Percentiles rank a stretch among this genome's conserved stretches.
phyloP scores from a whole-genome alignment of 306 rosid genomes.

The Fragaria vesca region DNA sequence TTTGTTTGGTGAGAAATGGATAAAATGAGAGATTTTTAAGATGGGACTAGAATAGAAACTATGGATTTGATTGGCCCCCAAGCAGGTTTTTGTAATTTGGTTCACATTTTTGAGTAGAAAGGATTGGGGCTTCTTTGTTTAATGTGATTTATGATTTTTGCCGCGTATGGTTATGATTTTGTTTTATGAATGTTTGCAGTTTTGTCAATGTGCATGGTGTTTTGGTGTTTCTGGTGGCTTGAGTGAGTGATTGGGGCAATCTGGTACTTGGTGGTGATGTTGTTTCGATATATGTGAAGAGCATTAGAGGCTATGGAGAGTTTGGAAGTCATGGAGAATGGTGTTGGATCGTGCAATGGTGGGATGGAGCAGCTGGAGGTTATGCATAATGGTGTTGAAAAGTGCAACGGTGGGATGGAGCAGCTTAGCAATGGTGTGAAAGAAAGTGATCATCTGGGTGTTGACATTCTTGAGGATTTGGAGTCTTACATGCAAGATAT shows the following conservation, averaged over 20 bases:
- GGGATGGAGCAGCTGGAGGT: background rate
- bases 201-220: background rate
- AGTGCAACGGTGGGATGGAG: constrained; percentile 16
- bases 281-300: constrained; percentile 7
- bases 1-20: constrained; percentile 21
- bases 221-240: background rate
- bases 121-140: background rate
- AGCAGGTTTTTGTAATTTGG: background rate
- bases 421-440: constrained; percentile 27
- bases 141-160: background rate
- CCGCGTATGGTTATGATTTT: background rate
- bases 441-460: constrained; percentile 43
- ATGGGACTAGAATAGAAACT: background rate
- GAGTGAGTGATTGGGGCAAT: background rate
- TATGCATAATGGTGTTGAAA: constrained; percentile 5
- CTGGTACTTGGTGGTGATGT: constrained; percentile 14
- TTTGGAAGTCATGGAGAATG: constrained; percentile 33
- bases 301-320: constrained; percentile 33
- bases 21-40: constrained; percentile 4
- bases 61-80: background rate
- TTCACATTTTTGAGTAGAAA: background rate
- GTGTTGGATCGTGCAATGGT: constrained; percentile 15
- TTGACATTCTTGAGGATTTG: constrained; percentile 52
- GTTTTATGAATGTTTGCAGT: constrained; percentile 6
- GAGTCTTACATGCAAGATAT: constrained; percentile 63